A percentile compares a stretch with the other conserved stretches of the same genome.
Evolutionary conservation across 192 early-diverging fungal genomes (phyloP).

Genomic region (Backusella mclennaniae): DNA sequence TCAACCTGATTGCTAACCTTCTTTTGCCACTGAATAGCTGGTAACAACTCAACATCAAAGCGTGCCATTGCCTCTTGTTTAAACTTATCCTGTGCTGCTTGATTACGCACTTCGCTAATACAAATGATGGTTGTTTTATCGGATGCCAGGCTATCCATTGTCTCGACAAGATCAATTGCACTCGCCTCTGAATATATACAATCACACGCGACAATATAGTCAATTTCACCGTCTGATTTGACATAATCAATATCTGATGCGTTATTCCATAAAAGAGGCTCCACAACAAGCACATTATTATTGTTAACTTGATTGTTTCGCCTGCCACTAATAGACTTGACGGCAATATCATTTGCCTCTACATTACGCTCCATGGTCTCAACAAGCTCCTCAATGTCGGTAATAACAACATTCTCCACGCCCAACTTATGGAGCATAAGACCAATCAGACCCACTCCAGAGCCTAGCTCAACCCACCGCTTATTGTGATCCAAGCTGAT

Average conservation of each 20-base stretch:
- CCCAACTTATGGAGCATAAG: slow-evolving; percentile 36
- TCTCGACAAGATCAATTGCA: slow-evolving; percentile 34
- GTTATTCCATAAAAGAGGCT: slow-evolving; percentile 37
- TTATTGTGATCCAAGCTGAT: slow-evolving; percentile 26
- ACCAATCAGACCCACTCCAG: slow-evolving; percentile 42
- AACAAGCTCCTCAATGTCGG: slow-evolving; percentile 36
- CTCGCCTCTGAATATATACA: slow-evolving; percentile 46
- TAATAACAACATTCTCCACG: slow-evolving; percentile 29
- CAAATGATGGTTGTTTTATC: slow-evolving; percentile 31
- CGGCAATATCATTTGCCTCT: slow-evolving; percentile 20
- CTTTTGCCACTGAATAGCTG: slow-evolving; percentile 28
- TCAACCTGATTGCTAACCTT: slow-evolving; percentile 29
- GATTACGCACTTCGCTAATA: slow-evolving; percentile 37
- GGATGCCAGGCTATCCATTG: slow-evolving; percentile 28
- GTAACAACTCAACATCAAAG: slow-evolving; percentile 35
- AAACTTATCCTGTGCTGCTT: slow-evolving; percentile 40
- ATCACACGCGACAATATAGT: slow-evolving; percentile 40
- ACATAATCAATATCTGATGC: slow-evolving; percentile 17
- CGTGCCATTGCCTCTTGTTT: slow-evolving; percentile 31
- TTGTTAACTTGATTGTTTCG: background rate
- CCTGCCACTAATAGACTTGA: slow-evolving; percentile 26
- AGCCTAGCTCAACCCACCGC: slow-evolving; percentile 40
- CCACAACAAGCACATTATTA: slow-evolving; percentile 18
- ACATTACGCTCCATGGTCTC: slow-evolving; percentile 35
- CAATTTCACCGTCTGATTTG: slow-evolving; percentile 20